Conservation (phyloP, 2,329 filamentous ascomycete genomes). For the Fusarium torreyae region DNA sequence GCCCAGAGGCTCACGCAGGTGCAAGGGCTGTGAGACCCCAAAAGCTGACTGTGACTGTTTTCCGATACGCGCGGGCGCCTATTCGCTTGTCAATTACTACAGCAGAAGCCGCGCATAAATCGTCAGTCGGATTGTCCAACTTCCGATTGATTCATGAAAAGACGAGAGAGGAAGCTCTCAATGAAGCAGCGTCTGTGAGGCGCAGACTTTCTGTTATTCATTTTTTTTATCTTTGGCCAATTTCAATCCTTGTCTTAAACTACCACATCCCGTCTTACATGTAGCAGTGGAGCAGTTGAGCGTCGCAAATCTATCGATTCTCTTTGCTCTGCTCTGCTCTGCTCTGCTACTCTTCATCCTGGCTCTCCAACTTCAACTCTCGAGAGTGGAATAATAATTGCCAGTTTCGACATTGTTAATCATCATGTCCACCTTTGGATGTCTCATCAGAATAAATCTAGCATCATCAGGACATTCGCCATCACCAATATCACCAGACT, state of each 20-base stretch:
- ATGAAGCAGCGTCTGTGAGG: conserved; percentile 21
- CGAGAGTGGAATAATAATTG: conserved; percentile 8
- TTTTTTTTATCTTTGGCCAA: conserved; percentile 22
- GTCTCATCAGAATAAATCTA: conserved; percentile 32
- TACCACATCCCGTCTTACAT: conserved; percentile 20
- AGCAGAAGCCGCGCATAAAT: conserved; percentile 18
- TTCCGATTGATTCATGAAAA: conserved; percentile 23
- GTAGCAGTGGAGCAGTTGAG: conserved; percentile 5
- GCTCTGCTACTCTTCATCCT: background rate
- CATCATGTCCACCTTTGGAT: conserved; percentile 44
- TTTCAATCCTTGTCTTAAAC: conserved; percentile 9
- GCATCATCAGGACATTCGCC: conserved; percentile 20
- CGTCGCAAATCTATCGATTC: background rate
- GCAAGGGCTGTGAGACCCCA: conserved; percentile 7
- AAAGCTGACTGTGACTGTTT: conserved; percentile 6
- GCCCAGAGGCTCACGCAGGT: background rate
- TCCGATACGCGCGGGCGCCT: conserved; percentile 37
- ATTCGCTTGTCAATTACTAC: conserved; percentile 33
- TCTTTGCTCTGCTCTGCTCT: conserved; percentile 5
- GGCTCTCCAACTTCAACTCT: conserved; percentile 5
- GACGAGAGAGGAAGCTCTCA: conserved; percentile 9
- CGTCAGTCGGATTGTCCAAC: conserved; percentile 25
- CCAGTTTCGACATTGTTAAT: conserved; percentile 32
- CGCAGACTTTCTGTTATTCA: conserved; percentile 20
- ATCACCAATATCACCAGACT: conserved; percentile 17